A percentile compares a stretch with the other conserved stretches of the same genome.
Conservation (phyloP, 108 stramenopile species). For the Cyclotella baltica region DNA sequence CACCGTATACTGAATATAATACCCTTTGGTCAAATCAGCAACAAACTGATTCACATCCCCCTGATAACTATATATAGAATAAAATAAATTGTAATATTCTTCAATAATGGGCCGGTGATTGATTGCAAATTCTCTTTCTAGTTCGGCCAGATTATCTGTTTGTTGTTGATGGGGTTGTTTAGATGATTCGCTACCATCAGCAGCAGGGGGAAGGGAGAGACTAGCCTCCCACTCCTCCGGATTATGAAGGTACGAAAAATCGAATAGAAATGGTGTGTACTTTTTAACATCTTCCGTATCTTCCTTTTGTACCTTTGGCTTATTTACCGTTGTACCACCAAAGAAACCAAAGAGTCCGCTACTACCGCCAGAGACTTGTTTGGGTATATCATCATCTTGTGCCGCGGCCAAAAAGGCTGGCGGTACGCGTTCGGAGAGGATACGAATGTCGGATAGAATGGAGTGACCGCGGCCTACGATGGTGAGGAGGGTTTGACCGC, state of each 20-base stretch:
- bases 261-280: conserved; percentile 60
- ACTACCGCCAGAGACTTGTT: not conserved
- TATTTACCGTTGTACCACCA: conserved; percentile 4
- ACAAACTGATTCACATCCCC: conserved; percentile 51
- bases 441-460: conserved; percentile 60
- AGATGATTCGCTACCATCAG: not conserved
- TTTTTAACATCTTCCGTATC: conserved; percentile 49
- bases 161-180: not conserved
- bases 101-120: conserved; percentile 43
- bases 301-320: not conserved
- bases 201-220: conserved; percentile 2
- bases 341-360: conserved; percentile 13
- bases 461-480: conserved; percentile 60
- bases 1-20: conserved; percentile 68
- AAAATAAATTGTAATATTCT: conserved; percentile 60
- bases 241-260: conserved; percentile 62
- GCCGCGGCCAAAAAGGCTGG: conserved; percentile 49
- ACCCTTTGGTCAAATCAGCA: conserved; percentile 55
- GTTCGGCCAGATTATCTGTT: conserved; percentile 27
- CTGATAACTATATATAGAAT: conserved; percentile 55
- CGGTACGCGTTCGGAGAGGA: conserved; percentile 53
- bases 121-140: conserved; percentile 66
- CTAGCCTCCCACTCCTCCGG: conserved; percentile 65
- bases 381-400: not conserved
- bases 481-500: conserved; percentile 68